These are phyloP conservation scores for Zalerion maritima DNA, from an alignment of 495 filamentous ascomycete genomes.

Conservation along the genomic window DNA sequence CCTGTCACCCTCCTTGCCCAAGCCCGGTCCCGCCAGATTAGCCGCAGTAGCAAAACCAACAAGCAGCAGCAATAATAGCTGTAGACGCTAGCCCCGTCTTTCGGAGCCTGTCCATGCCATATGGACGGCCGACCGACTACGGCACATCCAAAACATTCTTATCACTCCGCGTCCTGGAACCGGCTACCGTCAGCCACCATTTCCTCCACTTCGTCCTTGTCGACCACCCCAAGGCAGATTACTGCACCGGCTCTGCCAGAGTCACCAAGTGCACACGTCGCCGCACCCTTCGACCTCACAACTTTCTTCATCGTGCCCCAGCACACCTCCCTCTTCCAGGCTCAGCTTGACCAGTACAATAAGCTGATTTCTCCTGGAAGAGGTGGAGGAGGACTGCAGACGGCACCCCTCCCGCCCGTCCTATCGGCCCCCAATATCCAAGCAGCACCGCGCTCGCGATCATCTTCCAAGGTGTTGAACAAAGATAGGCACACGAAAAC, in stretches of 20 bases:
- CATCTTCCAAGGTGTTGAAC: constrained; percentile 36
- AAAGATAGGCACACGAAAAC: constrained; percentile 28
- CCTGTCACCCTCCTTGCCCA: no score
- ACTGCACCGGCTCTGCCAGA: constrained; percentile 5
- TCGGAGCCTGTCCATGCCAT: constrained; percentile 24
- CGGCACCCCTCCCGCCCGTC: constrained; percentile 29
- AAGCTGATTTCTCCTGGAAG: constrained; percentile 35
- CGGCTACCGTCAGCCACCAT: constrained; percentile 15
- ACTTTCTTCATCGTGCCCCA: constrained; percentile 36
- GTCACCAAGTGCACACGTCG: constrained; percentile 13
- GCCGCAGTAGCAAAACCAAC: no score
- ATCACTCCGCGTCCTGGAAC: constrained; percentile 27
- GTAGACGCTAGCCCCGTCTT: no score
- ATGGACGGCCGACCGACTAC: constrained; percentile 36
- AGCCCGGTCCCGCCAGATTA: no score
- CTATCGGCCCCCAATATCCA: constrained; percentile 32
- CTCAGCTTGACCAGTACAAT: constrained; percentile 40
- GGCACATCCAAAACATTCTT: constrained; percentile 37
- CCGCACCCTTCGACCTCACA: constrained; percentile 27
- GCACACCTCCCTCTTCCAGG: constrained; percentile 34
- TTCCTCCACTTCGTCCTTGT: constrained; percentile 11
- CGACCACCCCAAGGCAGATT: constrained; percentile 12
- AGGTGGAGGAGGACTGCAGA: constrained; percentile 28
- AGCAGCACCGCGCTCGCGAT: constrained; percentile 32
- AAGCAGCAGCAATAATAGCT: no score